Conservation (phyloP, 345 rosid genomes). For the Brassica juncea region DNA sequence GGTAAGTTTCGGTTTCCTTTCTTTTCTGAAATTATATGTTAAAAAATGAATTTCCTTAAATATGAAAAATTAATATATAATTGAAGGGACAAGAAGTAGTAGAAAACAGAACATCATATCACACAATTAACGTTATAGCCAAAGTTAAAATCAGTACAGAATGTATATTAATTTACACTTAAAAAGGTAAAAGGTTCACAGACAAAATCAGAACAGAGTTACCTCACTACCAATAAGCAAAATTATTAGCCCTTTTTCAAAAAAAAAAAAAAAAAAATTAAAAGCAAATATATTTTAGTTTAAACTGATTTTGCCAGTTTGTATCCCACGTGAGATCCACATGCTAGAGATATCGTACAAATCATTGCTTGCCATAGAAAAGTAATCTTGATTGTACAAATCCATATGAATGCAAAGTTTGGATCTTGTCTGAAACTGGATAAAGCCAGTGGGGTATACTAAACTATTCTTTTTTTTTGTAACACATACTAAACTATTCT, state of each 20-base stretch:
- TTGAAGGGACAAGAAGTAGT: slow-evolving; percentile 28
- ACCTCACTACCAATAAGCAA: slow-evolving; percentile 17
- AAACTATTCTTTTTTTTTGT: slow-evolving; percentile 11
- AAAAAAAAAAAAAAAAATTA: slow-evolving; percentile 6
- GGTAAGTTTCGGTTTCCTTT: slow-evolving; percentile 52
- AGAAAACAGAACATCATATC: slow-evolving; percentile 27
- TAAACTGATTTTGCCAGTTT: slow-evolving; percentile 19
- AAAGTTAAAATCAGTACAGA: neutral
- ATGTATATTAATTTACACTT: neutral
- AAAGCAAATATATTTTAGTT: neutral
- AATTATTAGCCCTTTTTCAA: neutral
- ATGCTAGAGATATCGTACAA: slow-evolving; percentile 18
- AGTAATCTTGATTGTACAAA: slow-evolving; percentile 19
- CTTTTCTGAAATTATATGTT: neutral
- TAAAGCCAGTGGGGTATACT: slow-evolving; percentile 27
- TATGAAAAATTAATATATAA: too few species aligned
- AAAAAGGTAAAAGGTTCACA: slow-evolving; percentile 24
- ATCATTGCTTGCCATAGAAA: slow-evolving; percentile 40
- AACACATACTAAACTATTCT: neutral
- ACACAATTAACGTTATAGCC: slow-evolving; percentile 22
- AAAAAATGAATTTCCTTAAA: neutral
- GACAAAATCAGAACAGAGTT: slow-evolving; percentile 36
- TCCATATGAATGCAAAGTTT: slow-evolving; percentile 22
- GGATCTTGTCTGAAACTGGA: slow-evolving; percentile 33
- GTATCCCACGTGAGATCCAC: slow-evolving; percentile 30